These are phyloP conservation scores for Annulohypoxylon maeteangense DNA, from an alignment of 495 filamentous ascomycete genomes.

Conservation along the genomic window DNA sequence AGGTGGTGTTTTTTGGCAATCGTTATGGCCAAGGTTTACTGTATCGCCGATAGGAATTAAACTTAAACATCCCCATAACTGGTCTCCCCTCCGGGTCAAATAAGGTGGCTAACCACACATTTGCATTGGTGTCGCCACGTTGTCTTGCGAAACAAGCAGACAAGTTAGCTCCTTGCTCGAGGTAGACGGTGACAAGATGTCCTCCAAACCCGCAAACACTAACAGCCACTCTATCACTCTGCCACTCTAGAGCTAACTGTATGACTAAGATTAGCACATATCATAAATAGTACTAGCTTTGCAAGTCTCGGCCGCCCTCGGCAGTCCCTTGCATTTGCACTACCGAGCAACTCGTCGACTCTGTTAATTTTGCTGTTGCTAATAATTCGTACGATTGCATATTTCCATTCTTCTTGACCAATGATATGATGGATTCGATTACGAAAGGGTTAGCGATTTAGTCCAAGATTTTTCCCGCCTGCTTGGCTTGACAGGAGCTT, in stretches of 20 bases:
- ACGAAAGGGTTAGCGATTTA: slow-evolving; percentile 18
- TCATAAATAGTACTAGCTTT: background rate
- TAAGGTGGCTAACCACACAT: too few species aligned
- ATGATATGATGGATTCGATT: slow-evolving; percentile 12
- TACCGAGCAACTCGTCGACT: slow-evolving; percentile 39
- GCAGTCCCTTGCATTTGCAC: slow-evolving; percentile 43
- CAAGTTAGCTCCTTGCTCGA: slow-evolving; percentile 49
- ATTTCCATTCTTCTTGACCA: slow-evolving; percentile 25
- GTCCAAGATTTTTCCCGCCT: slow-evolving; percentile 23
- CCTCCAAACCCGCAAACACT: slow-evolving; percentile 46
- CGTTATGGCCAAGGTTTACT: too few species aligned
- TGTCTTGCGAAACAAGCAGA: slow-evolving; percentile 35
- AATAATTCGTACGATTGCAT: slow-evolving; percentile 27
- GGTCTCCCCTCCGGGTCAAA: too few species aligned
- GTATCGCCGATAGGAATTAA: too few species aligned
- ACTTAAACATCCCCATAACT: too few species aligned
- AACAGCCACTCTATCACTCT: too few species aligned
- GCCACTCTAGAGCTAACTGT: slow-evolving; percentile 45
- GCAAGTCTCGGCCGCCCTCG: slow-evolving; percentile 29
- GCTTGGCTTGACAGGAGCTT: too few species aligned
- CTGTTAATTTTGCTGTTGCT: slow-evolving; percentile 41
- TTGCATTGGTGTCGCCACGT: slow-evolving; percentile 44
- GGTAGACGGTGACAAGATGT: slow-evolving; percentile 34
- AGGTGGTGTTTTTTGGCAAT: too few species aligned
- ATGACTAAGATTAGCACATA: slow-evolving; percentile 11